Base-by-base conservation (phyloP, 192 early-diverging fungal species). In the Coemansia sp. region DNA sequence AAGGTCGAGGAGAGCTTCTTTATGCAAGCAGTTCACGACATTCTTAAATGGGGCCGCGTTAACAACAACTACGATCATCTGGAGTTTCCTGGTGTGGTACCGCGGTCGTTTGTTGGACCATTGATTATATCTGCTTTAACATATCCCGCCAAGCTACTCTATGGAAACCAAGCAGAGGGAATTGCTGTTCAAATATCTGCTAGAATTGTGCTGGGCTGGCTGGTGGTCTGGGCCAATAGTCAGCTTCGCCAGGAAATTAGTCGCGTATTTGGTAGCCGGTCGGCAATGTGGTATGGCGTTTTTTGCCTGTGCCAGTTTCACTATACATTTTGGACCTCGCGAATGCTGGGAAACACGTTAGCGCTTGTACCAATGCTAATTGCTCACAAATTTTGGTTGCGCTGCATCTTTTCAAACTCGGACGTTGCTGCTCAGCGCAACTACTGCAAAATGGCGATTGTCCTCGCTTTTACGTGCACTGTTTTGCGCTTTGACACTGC, bases 1-100 rank as follows among this genome's bases (percentile, higher is more conserved):
- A 98, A 98, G 76, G 95, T 98, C 55, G 95, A 98, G 73, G 96
- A 98, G 73, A 94, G 91, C 66, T 98, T 98, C 82, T 94, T 92
- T 67, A 60, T 94, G 51, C 96, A 98, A 76, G 95, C 96, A 5
- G 84, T 85, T 5, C 94, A 98, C 72, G 96, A 98, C 66, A 83
- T 97, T 27, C 62, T 96, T 55, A 78, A 83, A 24, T 80, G 83
- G 82, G 79, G 83, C 41, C 14, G 38, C 41, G 51, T 85, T 50
- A 69, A 64, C 60, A 24, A 25, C 53, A 21, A 64, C 39, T 98
- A 83, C 75, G 96, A 97, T 67, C 95, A 97, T 72, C 60, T 96
- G 41, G 84, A 85, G 50, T 98, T 94, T 72, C 95, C 96, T 2
- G 96, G 96, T 27, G 96, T 94, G 19, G 95, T 98, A 10, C 96